Evolutionary conservation across 2,329 filamentous ascomycete species (phyloP), one percentile per base, ranked within the genome.

Genomic region (Xylaria digitata): DNA sequence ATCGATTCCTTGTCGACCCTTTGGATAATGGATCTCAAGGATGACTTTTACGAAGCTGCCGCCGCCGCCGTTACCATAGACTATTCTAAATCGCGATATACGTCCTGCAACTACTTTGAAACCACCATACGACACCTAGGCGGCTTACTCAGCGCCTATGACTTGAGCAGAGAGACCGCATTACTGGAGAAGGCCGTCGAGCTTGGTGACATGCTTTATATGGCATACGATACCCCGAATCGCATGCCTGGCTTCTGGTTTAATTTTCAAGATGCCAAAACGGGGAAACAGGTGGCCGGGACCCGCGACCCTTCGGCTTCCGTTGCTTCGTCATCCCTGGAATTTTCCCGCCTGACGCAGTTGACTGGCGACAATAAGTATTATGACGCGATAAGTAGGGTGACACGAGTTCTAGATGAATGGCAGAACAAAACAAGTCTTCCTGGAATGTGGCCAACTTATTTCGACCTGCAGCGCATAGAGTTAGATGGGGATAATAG

Each of bases 381-480:
- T 78, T 93, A 90, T 74, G 92, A 94, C 75, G 92, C 92, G 0
- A 86, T 93, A 63, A 89, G 90, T 64, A 86, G 91, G 9, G 87
- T 96, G 54, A 92, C 90, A 8, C 85, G 90, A 64, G 86, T 89
- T 23, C 83, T 96, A n/a, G 85, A 90, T 60, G 81, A 83, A 45
- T 86, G 87, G 59, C 92, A 96, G 78, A 88, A 89, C 73, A 78
- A 83, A 4, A 94, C 92, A 0, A 82, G 81, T n/a, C 78, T 95
- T 6, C 92, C 92, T 0, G 92, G 93, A 2, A 85, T 96, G 82
- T 96, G 90, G 90, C 92, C 91, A 0, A 83, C 86, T 21, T 81
- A 82, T 56, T 79, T 95, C 56, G 86, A 94, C 76, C 85, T 78
- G 81, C 82, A 72, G 80, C 85, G 69, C 84, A 82, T 80, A 76